phyloP scores from a whole-genome alignment of 1,284 basidiomycete genomes.

The Ganoderma lingzhi region DNA sequence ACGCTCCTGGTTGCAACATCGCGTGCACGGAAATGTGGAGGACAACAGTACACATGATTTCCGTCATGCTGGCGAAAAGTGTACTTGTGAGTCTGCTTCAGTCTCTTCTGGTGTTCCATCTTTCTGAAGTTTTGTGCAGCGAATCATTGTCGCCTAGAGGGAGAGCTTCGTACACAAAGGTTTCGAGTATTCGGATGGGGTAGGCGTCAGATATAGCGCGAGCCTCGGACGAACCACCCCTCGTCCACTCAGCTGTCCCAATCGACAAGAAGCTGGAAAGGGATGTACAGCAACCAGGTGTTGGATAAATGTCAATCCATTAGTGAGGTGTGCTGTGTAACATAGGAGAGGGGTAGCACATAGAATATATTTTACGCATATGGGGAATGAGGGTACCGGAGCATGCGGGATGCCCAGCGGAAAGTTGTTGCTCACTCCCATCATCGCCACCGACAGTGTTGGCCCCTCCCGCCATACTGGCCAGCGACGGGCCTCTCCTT shows the following conservation, averaged over 20 bases:
- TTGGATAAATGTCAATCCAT: neutral
- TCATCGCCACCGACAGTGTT: conserved; percentile 33
- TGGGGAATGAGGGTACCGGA: conserved; percentile 5
- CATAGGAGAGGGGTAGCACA: neutral
- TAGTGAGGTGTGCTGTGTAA: neutral
- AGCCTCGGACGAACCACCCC: neutral
- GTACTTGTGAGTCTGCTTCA: too few relatives aligned
- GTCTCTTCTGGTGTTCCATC: too few relatives aligned
- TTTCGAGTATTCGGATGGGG: neutral
- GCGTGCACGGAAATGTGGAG: too few relatives aligned
- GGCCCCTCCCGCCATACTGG: conserved; percentile 28
- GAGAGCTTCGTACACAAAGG: neutral
- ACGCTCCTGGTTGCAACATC: too few relatives aligned
- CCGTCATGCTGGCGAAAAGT: too few relatives aligned
- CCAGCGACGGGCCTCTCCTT: conserved; percentile 12
- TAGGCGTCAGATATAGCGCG: neutral
- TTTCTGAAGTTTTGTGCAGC: too few relatives aligned
- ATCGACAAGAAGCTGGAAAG: neutral
- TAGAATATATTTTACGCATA: conserved; percentile 19
- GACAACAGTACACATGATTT: too few relatives aligned
- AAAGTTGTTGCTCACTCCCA: conserved; percentile 33
- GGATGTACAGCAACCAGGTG: neutral
- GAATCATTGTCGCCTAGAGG: neutral
- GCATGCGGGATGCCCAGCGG: conserved; percentile 11
- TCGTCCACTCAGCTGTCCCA: neutral